Conservation (phyloP, 2,329 filamentous ascomycete genomes). For the Ophiostoma sp. region DNA sequence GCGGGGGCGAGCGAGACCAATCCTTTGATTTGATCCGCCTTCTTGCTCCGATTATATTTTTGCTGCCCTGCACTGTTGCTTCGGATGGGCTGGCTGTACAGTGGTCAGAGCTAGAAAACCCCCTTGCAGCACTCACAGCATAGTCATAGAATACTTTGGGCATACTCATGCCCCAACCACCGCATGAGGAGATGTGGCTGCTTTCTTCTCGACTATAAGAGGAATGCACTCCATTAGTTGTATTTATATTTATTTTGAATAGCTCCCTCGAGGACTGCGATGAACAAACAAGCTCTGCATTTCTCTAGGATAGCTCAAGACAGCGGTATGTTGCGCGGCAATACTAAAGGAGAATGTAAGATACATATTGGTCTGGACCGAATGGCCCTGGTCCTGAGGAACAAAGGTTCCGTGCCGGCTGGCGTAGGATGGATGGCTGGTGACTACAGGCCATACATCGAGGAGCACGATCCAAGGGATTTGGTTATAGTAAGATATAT, state of each 20-base stretch:
- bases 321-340: not conserved
- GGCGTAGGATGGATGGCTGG: not conserved
- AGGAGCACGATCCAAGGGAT: not conserved
- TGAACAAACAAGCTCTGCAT: too few species aligned
- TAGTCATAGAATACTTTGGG: too few species aligned
- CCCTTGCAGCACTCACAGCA: too few species aligned
- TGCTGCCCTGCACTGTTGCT: not conserved
- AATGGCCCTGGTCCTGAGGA: not conserved
- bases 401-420: not conserved
- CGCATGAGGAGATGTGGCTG: too few species aligned
- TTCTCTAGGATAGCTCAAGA: too few species aligned
- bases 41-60: not conserved
- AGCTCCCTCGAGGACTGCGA: too few species aligned
- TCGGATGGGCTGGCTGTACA: too few species aligned
- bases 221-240: too few species aligned
- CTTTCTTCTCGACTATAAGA: too few species aligned
- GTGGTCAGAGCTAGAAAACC: too few species aligned
- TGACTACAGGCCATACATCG: not conserved
- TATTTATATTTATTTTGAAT: too few species aligned
- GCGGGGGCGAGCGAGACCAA: not conserved
- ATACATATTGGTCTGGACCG: not conserved
- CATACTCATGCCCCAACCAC: too few species aligned
- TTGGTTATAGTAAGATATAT: not conserved
- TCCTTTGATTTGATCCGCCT: not conserved
- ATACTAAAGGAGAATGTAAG: not conserved